Conservation (phyloP, 2,329 filamentous ascomycete species). For the Botrytis byssoidea region DNA sequence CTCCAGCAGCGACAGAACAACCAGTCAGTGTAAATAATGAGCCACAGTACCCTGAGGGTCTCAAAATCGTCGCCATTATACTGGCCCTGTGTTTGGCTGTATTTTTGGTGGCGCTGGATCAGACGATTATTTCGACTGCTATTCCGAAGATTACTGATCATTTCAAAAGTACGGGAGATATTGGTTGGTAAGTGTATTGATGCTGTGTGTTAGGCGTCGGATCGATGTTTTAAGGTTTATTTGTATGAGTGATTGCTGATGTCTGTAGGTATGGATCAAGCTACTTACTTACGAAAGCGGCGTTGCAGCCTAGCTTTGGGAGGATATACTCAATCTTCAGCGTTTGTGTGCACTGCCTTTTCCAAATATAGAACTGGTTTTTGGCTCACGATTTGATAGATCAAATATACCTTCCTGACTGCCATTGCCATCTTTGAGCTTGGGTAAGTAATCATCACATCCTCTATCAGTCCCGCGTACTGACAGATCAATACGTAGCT, state of each 20-base stretch:
- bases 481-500: slow-evolving; percentile 6
- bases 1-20: background rate
- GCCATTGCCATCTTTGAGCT: slow-evolving; percentile 38
- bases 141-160: slow-evolving; percentile 43
- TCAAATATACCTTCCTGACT: slow-evolving; percentile 36
- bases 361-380: background rate
- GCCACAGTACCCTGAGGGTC: slow-evolving; percentile 21
- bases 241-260: background rate
- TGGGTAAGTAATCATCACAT: slow-evolving; percentile 13
- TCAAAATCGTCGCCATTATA: slow-evolving; percentile 32
- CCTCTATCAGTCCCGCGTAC: background rate
- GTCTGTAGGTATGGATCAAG: background rate
- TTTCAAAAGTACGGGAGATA: slow-evolving; percentile 43
- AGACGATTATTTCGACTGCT: slow-evolving; percentile 41
- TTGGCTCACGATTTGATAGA: slow-evolving; percentile 17
- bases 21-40: background rate
- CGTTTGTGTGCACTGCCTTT: background rate
- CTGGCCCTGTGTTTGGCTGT: slow-evolving; percentile 35
- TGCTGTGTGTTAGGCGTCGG: background rate
- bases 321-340: slow-evolving; percentile 37
- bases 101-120: slow-evolving; percentile 36
- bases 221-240: background rate
- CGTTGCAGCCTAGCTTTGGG: slow-evolving; percentile 35
- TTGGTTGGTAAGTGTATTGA: slow-evolving; percentile 44
- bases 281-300: slow-evolving; percentile 42